Conservation (phyloP, 768 basidiomycete genomes). For the Serendipita sp. region DNA sequence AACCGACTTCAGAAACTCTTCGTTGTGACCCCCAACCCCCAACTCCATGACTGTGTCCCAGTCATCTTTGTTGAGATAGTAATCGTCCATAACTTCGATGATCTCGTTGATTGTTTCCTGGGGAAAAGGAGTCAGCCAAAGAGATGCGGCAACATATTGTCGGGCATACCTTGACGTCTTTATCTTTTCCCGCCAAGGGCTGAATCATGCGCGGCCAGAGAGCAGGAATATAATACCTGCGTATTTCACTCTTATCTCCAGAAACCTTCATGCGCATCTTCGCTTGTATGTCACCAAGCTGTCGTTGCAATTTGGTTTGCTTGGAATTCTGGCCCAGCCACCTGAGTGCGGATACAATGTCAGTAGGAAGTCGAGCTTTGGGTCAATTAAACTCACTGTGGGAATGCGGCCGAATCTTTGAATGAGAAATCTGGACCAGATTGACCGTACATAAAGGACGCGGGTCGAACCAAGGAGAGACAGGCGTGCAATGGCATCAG, state of each 20-base stretch:
- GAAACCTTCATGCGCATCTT: constrained; percentile 91
- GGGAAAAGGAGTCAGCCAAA: neutral
- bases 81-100: constrained; percentile 83
- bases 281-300: constrained; percentile 79
- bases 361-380: neutral
- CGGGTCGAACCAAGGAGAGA: constrained; percentile 76
- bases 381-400: constrained; percentile 40
- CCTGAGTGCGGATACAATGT: constrained; percentile 25
- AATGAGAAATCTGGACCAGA: constrained; percentile 43
- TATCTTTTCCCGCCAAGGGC: constrained; percentile 54
- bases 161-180: neutral
- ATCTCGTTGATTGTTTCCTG: constrained; percentile 69
- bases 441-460: constrained; percentile 64
- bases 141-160: neutral
- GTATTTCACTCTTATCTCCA: constrained; percentile 75
- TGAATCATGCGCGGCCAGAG: constrained; percentile 64
- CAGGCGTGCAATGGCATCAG: constrained; percentile 89
- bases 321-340: constrained; percentile 99
- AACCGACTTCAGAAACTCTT: constrained; percentile 68
- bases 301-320: constrained; percentile 60
- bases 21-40: constrained; percentile 66
- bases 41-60: constrained; percentile 95
- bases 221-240: constrained; percentile 84
- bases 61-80: constrained; percentile 83
- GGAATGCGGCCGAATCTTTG: constrained; percentile 57